A percentile compares a stretch with the other conserved stretches of the same genome.
Evolutionary conservation across 1,139 yeast genomes (phyloP).

Genomic region (Diutina scorzettiae): DNA sequence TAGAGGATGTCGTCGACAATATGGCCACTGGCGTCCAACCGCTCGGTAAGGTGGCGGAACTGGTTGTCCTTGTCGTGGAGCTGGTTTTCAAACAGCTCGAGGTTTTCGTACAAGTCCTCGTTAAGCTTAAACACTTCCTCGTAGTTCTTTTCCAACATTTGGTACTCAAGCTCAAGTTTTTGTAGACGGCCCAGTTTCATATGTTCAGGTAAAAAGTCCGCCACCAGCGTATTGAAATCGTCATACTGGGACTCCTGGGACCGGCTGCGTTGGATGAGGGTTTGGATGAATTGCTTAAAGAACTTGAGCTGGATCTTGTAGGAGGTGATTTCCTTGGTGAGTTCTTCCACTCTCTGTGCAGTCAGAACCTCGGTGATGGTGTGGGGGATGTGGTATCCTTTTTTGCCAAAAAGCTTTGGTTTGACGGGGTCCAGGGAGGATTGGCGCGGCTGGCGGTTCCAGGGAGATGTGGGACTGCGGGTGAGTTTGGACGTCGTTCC

Average conservation of each 20-base stretch:
- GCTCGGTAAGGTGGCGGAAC: neutral
- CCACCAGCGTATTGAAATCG: neutral
- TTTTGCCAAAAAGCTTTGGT: neutral
- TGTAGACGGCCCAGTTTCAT: too few species aligned
- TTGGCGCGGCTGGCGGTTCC: neutral
- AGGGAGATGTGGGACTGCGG: neutral
- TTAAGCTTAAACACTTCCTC: constrained; percentile 1
- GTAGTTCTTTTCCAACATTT: neutral
- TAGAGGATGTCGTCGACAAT: neutral
- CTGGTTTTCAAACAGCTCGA: neutral
- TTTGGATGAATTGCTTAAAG: constrained; percentile 30
- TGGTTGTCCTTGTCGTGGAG: neutral
- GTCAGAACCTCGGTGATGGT: constrained; percentile 1
- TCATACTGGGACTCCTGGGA: neutral
- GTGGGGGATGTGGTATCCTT: neutral
- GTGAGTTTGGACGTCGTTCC: neutral
- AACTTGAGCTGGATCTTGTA: constrained; percentile 32
- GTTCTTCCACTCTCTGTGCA: constrained; percentile 13
- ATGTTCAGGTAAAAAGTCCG: neutral
- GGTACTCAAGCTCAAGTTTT: neutral
- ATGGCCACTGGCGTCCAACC: neutral
- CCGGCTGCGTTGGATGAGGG: constrained; percentile 17
- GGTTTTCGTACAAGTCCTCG: constrained; percentile 1
- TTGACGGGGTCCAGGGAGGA: neutral
- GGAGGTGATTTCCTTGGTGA: constrained; percentile 29